A percentile compares a stretch with the other conserved stretches of the same genome.
These are phyloP conservation scores for Planoprotostelium fungivorum DNA, from an alignment of 78 protist genomes.

Conservation along the genomic window DNA sequence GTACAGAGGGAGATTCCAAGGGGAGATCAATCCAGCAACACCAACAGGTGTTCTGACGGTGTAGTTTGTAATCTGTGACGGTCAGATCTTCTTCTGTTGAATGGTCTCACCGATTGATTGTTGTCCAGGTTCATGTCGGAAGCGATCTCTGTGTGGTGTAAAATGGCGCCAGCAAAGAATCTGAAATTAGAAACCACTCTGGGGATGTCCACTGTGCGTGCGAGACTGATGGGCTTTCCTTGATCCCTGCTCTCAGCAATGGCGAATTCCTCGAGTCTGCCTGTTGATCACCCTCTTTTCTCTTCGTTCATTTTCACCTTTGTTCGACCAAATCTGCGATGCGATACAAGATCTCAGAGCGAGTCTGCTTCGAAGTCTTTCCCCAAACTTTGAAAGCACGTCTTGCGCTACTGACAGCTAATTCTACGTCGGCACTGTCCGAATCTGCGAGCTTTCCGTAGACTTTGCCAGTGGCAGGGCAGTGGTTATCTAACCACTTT, in stretches of 20 bases:
- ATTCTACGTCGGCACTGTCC: conserved; percentile 61
- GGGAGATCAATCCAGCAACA: conserved; percentile 78
- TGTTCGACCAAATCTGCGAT: conserved; percentile 78
- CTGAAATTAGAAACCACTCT: conserved; percentile 49
- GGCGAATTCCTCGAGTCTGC: conserved; percentile 45
- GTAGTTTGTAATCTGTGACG: conserved; percentile 51
- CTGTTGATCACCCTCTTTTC: too few species aligned
- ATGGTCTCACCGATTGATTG: too few species aligned
- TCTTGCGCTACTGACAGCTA: conserved; percentile 75
- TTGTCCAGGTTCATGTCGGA: background rate
- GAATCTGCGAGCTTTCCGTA: conserved; percentile 32
- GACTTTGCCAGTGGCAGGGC: conserved; percentile 48
- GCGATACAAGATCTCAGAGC: conserved; percentile 42
- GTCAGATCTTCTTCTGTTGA: conserved; percentile 2
- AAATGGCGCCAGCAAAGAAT: conserved; percentile 69
- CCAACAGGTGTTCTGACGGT: conserved; percentile 76
- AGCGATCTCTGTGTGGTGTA: conserved; percentile 23
- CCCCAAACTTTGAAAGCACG: conserved; percentile 75
- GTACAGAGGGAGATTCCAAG: conserved; percentile 94
- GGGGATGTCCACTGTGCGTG: conserved; percentile 69
- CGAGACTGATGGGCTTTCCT: conserved; percentile 70
- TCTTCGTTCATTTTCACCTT: too few species aligned
- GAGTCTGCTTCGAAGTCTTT: conserved; percentile 12
- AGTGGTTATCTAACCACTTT: conserved; percentile 18
- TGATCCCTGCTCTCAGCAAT: conserved; percentile 61